Conservation (phyloP, 108 stramenopile genomes). For the Schizochytrium sp. region DNA sequence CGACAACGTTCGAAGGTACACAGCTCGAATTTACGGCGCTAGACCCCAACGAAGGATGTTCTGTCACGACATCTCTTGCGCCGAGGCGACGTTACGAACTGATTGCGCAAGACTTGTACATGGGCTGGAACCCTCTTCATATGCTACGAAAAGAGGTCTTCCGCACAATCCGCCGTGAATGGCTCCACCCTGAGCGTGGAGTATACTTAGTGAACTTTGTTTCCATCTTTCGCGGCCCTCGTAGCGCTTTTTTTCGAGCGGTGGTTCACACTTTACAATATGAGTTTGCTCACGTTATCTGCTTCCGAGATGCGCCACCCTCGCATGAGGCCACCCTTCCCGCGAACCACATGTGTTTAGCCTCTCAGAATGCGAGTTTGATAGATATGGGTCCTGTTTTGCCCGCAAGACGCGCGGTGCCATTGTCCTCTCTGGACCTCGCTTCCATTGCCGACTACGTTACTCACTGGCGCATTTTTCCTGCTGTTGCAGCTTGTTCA, state of each 20-base stretch:
- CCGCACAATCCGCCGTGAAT: not conserved
- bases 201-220: conserved; percentile 51
- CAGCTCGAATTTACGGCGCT: no score
- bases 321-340: not conserved
- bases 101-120: conserved; percentile 51
- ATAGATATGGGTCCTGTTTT: not conserved
- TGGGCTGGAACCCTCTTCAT: conserved; percentile 49
- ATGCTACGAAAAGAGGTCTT: not conserved
- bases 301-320: conserved; percentile 17
- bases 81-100: not conserved
- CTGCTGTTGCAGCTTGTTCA: not conserved
- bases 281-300: not conserved
- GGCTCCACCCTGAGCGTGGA: conserved; percentile 11
- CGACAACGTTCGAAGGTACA: no score
- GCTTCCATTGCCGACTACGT: not conserved
- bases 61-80: not conserved
- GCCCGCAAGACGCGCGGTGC: not conserved
- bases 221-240: not conserved
- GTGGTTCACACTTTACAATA: not conserved
- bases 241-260: not conserved
- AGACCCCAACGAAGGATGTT: no score
- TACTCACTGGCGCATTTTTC: not conserved
- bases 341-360: not conserved
- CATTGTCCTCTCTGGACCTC: not conserved
- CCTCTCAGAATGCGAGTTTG: not conserved